Evolutionary conservation across 2,329 filamentous ascomycete genomes (phyloP).

Genomic region (Colletotrichum sp.): DNA sequence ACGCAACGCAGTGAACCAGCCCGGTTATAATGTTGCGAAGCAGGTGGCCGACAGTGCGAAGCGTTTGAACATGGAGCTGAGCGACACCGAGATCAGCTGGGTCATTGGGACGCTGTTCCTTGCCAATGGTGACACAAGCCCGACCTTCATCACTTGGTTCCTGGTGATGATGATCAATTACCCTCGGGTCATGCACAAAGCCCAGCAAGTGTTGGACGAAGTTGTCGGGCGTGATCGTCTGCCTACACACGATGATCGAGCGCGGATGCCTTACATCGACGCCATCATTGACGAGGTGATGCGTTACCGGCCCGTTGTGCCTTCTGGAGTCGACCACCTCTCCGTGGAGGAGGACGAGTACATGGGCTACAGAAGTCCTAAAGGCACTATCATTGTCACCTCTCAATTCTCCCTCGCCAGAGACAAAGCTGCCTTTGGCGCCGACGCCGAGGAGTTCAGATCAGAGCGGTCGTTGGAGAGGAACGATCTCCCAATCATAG

Average conservation of each 20-base stretch:
- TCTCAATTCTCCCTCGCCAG: slow-evolving; percentile 43
- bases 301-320: slow-evolving; percentile 33
- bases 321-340: slow-evolving; percentile 39
- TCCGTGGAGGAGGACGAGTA: slow-evolving; percentile 34
- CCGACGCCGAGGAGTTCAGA: slow-evolving; percentile 46
- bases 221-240: slow-evolving; percentile 34
- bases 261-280: slow-evolving; percentile 30
- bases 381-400: slow-evolving; percentile 38
- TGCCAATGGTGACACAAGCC: neutral
- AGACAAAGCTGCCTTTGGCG: slow-evolving; percentile 46
- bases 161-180: slow-evolving; percentile 31
- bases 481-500: slow-evolving; percentile 12
- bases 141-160: slow-evolving; percentile 24
- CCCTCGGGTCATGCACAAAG: slow-evolving; percentile 31
- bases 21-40: neutral
- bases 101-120: neutral
- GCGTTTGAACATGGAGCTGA: neutral
- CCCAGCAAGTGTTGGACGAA: slow-evolving; percentile 42
- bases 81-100: neutral
- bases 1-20: neutral
- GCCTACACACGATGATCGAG: slow-evolving; percentile 27
- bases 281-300: slow-evolving; percentile 33
- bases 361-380: slow-evolving; percentile 30
- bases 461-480: slow-evolving; percentile 52
- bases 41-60: neutral